phyloP scores from a whole-genome alignment of 495 filamentous ascomycete species.

The Hypoxylon intermedium region DNA sequence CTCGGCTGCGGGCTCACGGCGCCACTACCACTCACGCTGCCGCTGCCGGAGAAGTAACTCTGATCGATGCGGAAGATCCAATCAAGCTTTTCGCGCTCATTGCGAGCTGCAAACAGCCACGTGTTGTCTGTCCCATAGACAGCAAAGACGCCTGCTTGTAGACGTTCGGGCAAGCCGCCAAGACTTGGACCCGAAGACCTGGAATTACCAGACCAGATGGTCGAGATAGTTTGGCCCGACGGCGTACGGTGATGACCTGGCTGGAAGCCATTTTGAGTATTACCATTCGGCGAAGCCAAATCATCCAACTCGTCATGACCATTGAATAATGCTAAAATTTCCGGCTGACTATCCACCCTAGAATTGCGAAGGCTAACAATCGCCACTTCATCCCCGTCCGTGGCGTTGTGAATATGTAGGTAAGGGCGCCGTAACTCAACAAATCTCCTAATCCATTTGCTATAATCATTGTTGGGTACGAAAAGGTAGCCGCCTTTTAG shows the following conservation, averaged over 20 bases:
- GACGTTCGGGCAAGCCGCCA: slow-evolving; percentile 56
- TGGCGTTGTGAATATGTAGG: slow-evolving; percentile 82
- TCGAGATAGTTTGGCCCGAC: slow-evolving; percentile 41
- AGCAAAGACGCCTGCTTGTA: slow-evolving; percentile 81
- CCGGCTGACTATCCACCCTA: slow-evolving; percentile 85
- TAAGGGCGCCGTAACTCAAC: slow-evolving; percentile 93
- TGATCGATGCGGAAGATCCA: slow-evolving; percentile 88
- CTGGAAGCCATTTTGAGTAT: slow-evolving; percentile 26
- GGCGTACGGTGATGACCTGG: slow-evolving; percentile 43
- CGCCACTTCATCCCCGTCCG: slow-evolving; percentile 86
- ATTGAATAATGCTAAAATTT: slow-evolving; percentile 79
- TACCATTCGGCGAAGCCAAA: slow-evolving; percentile 20
- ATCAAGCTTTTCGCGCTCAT: slow-evolving; percentile 87
- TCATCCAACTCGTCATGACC: slow-evolving; percentile 43
- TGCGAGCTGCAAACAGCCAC: slow-evolving; percentile 89
- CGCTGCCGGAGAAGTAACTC: slow-evolving; percentile 47
- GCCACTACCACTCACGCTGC: slow-evolving; percentile 42
- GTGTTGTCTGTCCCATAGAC: slow-evolving; percentile 93
- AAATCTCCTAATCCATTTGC: slow-evolving; percentile 86
- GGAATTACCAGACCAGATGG: slow-evolving; percentile 44
- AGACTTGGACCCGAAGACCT: slow-evolving; percentile 43
- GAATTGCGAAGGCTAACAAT: slow-evolving; percentile 85
- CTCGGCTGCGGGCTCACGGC: slow-evolving; percentile 42
- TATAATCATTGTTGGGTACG: slow-evolving; percentile 74
- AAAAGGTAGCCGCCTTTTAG: slow-evolving; percentile 85